These are phyloP conservation scores for Aspergillus felis DNA, from an alignment of 2,329 filamentous ascomycete genomes.

Conservation along the genomic window DNA sequence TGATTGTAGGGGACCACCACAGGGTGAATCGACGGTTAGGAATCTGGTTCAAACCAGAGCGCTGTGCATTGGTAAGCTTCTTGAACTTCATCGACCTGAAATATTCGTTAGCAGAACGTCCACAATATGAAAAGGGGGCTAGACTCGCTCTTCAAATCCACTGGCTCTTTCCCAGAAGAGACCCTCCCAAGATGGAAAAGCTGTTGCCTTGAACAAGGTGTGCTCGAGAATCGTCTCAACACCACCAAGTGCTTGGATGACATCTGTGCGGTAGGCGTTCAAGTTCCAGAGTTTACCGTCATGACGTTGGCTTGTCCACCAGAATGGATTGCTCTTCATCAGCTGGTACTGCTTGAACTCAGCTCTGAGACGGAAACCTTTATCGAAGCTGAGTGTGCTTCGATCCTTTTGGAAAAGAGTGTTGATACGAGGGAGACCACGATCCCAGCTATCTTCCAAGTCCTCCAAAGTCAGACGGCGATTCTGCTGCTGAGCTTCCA, in stretches of 20 bases:
- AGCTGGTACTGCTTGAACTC: constrained; percentile 99
- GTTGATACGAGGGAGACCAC: constrained; percentile 94
- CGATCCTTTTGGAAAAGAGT: constrained; percentile 98
- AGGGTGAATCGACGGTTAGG: constrained; percentile 97
- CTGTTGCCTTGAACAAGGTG: constrained; percentile 93
- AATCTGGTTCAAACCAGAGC: constrained; percentile 96
- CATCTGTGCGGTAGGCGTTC: constrained; percentile 92
- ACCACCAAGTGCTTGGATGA: constrained; percentile 92
- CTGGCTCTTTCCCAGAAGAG: constrained; percentile 95
- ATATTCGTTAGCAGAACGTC: too few relatives aligned
- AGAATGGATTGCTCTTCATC: constrained; percentile 99
- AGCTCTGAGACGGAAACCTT: constrained; percentile 89
- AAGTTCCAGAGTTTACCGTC: constrained; percentile 98
- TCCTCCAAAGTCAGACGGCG: constrained; percentile 91
- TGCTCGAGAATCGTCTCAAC: constrained; percentile 98
- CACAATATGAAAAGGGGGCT: too few relatives aligned
- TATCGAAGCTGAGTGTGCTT: constrained; percentile 95
- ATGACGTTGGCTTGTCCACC: constrained; percentile 97
- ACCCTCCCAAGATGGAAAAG: constrained; percentile 95
- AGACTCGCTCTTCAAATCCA: too few relatives aligned
- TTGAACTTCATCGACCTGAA: constrained; percentile 99
- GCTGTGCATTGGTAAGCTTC: constrained; percentile 94
- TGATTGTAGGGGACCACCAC: constrained; percentile 95
- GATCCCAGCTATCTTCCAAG: constrained; percentile 97
- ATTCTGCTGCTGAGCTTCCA: constrained; percentile 97